Evolutionary conservation across 768 basidiomycete genomes (phyloP), one percentile per base, ranked within the genome.

Genomic region (Lepiota venenata): DNA sequence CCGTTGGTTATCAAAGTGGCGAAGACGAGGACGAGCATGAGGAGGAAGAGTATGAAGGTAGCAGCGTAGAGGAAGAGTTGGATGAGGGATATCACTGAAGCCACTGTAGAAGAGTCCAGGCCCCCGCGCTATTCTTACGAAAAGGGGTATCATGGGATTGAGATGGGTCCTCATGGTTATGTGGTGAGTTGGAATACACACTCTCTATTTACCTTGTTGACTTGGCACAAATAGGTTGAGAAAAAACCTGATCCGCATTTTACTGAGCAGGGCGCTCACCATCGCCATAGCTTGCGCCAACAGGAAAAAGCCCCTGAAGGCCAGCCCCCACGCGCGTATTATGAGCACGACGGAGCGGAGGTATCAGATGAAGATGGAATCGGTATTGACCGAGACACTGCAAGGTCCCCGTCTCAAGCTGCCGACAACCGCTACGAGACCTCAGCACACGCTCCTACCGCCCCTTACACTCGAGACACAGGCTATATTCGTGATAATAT

Each of bases 1-100:
- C 85, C 2, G 94, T 81, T 1, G 96, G 96, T 35, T 98, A 94
- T 70, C 72, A 80, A n/a, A 87, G 86, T 55, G 93, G 91, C 48
- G 83, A 81, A 22, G 85, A 85, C 2, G 86, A 85, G 22, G 90
- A 88, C 50, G 88, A 88, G 35, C 84, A 78, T 1, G 82, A 75
- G 40, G 67, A 61, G 37, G 64, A 60, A 37, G 64, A 60, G 56
- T 69, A 56, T 22, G 68, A 65, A 16, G 64, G 66, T 37, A 70
- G 62, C 55, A 65, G 67, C 39, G 63, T 64, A 10, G 71, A 77
- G 35, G 79, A 75, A 50, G 78, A 74, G n/a, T 69, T 47, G 18
- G 63, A 70, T 50, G 65, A 56, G 1, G 56, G 63, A 38, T 63
- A 64, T 3, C 73, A 71, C 3, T n/a, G 77, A 72, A 64, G 74